These are phyloP conservation scores for Tilletia indica DNA, from an alignment of 1,284 basidiomycete species.

Conservation along the genomic window DNA sequence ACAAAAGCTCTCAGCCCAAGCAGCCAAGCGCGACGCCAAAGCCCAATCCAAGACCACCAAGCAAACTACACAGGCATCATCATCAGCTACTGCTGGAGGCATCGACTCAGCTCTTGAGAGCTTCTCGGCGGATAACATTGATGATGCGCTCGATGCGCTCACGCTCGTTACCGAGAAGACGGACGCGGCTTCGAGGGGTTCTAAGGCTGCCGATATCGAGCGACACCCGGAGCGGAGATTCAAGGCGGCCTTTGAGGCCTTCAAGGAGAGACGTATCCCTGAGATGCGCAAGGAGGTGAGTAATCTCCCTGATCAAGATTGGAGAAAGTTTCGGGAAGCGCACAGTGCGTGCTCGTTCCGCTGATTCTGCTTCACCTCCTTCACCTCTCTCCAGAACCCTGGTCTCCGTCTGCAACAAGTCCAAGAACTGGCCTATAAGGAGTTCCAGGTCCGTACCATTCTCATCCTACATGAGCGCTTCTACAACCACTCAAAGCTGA, in stretches of 20 bases:
- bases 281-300: constrained; percentile 67
- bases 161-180: constrained; percentile 84
- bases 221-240: constrained; percentile 82
- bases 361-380: background rate
- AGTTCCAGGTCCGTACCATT: constrained; percentile 29
- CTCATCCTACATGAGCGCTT: background rate
- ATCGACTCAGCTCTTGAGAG: constrained; percentile 53
- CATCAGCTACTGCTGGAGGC: constrained; percentile 20
- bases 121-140: constrained; percentile 80
- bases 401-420: constrained; percentile 82
- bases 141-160: constrained; percentile 86
- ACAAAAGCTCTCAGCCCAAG: constrained; percentile 5
- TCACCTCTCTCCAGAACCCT: constrained; percentile 65
- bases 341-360: too few relatives aligned
- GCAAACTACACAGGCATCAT: background rate
- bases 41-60: constrained; percentile 62
- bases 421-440: constrained; percentile 58
- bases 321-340: background rate
- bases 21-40: constrained; percentile 63
- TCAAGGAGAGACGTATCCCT: constrained; percentile 83
- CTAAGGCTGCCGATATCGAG: constrained; percentile 75
- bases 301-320: constrained; percentile 17
- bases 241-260: constrained; percentile 82
- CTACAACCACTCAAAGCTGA: background rate
- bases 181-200: constrained; percentile 74